phyloP scores from a whole-genome alignment of 2,329 filamentous ascomycete species.

The Aspergillus texensis region DNA sequence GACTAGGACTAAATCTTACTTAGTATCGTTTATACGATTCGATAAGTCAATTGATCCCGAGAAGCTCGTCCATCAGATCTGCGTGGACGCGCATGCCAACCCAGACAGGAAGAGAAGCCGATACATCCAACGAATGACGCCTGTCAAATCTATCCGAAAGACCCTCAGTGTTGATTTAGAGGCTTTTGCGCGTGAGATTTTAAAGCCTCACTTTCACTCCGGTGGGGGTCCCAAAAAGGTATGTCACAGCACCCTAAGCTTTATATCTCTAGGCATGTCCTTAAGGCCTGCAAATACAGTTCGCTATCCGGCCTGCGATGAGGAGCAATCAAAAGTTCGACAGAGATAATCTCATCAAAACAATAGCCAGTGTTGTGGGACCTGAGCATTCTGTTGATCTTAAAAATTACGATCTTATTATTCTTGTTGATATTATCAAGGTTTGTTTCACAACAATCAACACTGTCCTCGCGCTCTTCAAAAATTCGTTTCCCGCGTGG shows the following conservation, averaged over 20 bases:
- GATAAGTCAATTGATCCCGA: slow-evolving; percentile 62
- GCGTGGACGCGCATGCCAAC: slow-evolving; percentile 56
- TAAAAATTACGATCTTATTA: slow-evolving; percentile 61
- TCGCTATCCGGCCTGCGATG: slow-evolving; percentile 64
- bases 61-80: slow-evolving; percentile 60
- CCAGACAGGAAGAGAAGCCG: slow-evolving; percentile 57
- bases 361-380: slow-evolving; percentile 61
- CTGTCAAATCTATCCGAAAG: slow-evolving; percentile 60
- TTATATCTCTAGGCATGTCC: not conserved
- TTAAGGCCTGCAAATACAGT: slow-evolving; percentile 44
- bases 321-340: slow-evolving; percentile 62
- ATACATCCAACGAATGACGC: slow-evolving; percentile 63
- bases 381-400: slow-evolving; percentile 62
- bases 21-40: slow-evolving; percentile 57
- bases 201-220: slow-evolving; percentile 62
- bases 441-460: slow-evolving; percentile 41
- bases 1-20: not conserved
- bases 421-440: slow-evolving; percentile 65
- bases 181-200: slow-evolving; percentile 58
- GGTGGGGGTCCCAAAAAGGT: slow-evolving; percentile 57
- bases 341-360: slow-evolving; percentile 62
- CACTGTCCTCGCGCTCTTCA: not conserved
- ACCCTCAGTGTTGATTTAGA: slow-evolving; percentile 61
- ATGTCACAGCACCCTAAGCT: slow-evolving; percentile 23
- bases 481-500: slow-evolving; percentile 4